Percentiles rank a stretch among this genome's conserved stretches.
phyloP scores from a whole-genome alignment of 495 filamentous ascomycete species.

The Xylaria intraflava region DNA sequence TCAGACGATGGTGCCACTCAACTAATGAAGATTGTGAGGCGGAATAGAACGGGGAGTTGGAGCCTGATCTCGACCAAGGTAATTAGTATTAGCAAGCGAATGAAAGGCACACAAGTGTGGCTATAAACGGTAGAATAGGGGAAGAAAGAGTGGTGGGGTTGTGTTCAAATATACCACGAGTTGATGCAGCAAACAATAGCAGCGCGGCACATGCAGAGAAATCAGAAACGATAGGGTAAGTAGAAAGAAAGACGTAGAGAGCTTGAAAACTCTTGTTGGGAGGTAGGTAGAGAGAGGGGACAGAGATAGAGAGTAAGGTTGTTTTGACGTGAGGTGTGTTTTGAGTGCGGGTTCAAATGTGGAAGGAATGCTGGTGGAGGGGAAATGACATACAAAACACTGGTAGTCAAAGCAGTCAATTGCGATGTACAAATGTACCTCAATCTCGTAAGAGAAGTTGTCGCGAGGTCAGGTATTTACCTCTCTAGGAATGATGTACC shows the following conservation, averaged over 20 bases:
- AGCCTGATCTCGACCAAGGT: background rate
- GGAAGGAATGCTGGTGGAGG: constrained; percentile 8
- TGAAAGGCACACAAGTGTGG: background rate
- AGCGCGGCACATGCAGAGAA: background rate
- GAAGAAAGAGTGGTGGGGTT: background rate
- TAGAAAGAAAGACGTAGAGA: background rate
- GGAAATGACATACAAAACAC: background rate
- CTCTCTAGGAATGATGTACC: too few species aligned
- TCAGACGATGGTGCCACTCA: background rate
- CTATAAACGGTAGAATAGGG: constrained; percentile 1
- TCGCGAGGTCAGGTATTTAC: too few species aligned
- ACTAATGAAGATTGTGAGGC: background rate
- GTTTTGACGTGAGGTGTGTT: background rate
- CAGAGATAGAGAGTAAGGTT: background rate
- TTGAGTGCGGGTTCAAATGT: background rate
- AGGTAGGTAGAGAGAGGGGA: background rate
- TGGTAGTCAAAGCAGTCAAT: background rate
- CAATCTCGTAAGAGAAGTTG: too few species aligned
- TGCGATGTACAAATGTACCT: background rate
- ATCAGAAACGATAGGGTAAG: background rate
- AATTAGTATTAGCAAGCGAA: constrained; percentile 4
- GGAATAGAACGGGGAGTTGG: background rate
- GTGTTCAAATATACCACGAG: background rate
- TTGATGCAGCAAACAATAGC: background rate
- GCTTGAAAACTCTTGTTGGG: background rate